Evolutionary conservation across 805 yeast species (phyloP).

Genomic region (Vanderwaltozyma tropicalis): DNA sequence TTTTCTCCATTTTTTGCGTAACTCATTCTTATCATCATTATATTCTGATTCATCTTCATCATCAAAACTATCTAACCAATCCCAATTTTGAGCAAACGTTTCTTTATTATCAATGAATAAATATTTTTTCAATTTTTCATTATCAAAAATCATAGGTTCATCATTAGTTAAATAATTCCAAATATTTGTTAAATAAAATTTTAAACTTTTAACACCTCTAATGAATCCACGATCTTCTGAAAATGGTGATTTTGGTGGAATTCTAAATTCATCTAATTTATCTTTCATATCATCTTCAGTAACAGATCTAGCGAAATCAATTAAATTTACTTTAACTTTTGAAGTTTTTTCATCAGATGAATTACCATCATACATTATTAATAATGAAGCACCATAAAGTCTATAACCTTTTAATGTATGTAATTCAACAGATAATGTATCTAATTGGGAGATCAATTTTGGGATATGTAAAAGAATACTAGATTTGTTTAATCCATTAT

Average conservation of each 20-base stretch:
- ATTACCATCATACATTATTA: slow-evolving; percentile 79
- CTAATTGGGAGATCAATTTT: slow-evolving; percentile 46
- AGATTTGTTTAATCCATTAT: slow-evolving; percentile 53
- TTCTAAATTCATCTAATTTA: slow-evolving; percentile 35
- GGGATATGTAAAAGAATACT: slow-evolving; percentile 65
- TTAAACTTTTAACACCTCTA: slow-evolving; percentile 67
- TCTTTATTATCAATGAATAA: slow-evolving; percentile 13
- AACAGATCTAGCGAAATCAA: slow-evolving; percentile 92
- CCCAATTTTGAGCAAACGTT: slow-evolving; percentile 20
- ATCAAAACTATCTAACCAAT: slow-evolving; percentile 34
- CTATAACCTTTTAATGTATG: slow-evolving; percentile 59
- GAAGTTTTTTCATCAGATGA: slow-evolving; percentile 11
- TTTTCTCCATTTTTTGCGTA: slow-evolving; percentile 29
- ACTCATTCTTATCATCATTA: slow-evolving; percentile 21
- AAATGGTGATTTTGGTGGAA: slow-evolving; percentile 61
- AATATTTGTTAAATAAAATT: slow-evolving; percentile 52
- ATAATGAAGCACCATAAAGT: slow-evolving; percentile 80
- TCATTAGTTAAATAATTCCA: slow-evolving; percentile 45
- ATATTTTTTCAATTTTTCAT: slow-evolving; percentile 14
- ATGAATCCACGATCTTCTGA: slow-evolving; percentile 73
- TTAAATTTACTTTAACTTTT: slow-evolving; percentile 50
- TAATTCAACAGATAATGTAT: slow-evolving; percentile 48
- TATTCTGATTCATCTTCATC: slow-evolving; percentile 25
- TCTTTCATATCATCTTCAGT: slow-evolving; percentile 44
- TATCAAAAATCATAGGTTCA: slow-evolving; percentile 19